These are phyloP conservation scores for Triticum urartu DNA, from an alignment of 176 grass and related monocot genomes.

Conservation along the genomic window DNA sequence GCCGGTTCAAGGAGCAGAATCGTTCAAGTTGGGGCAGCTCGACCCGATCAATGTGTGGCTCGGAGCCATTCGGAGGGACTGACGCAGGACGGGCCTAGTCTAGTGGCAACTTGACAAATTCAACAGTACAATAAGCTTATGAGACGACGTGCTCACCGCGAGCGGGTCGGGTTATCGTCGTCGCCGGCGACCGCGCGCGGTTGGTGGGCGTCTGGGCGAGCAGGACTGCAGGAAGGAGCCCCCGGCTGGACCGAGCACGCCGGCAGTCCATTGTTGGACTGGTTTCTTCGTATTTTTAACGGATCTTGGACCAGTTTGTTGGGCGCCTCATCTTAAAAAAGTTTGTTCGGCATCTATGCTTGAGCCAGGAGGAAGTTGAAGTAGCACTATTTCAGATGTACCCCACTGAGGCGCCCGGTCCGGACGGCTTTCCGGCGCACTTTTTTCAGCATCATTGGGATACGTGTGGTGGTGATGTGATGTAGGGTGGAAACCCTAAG, in stretches of 20 bases:
- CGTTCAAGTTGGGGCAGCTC: constrained; percentile 36
- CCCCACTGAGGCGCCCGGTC: no score
- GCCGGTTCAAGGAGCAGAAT: not conserved
- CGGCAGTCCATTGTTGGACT: no score
- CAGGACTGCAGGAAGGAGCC: not conserved
- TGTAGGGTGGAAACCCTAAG: no score
- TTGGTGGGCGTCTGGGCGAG: not conserved
- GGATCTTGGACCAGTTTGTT: no score
- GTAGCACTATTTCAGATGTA: no score
- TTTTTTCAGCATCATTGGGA: no score
- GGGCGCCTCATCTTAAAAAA: no score
- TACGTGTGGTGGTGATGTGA: no score
- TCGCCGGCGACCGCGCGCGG: not conserved
- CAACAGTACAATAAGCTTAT: not conserved
- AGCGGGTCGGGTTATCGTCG: not conserved
- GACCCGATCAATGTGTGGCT: not conserved
- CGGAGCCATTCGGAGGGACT: not conserved
- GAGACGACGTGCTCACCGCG: not conserved
- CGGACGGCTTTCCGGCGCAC: no score
- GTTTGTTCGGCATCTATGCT: no score
- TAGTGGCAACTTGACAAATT: constrained; percentile 11
- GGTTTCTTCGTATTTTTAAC: no score
- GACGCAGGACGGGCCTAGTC: not conserved
- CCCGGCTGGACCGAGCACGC: not conserved
- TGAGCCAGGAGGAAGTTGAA: no score